Evolutionary conservation across 495 filamentous ascomycete genomes (phyloP).

Genomic region (Daldinia vernicosa): DNA sequence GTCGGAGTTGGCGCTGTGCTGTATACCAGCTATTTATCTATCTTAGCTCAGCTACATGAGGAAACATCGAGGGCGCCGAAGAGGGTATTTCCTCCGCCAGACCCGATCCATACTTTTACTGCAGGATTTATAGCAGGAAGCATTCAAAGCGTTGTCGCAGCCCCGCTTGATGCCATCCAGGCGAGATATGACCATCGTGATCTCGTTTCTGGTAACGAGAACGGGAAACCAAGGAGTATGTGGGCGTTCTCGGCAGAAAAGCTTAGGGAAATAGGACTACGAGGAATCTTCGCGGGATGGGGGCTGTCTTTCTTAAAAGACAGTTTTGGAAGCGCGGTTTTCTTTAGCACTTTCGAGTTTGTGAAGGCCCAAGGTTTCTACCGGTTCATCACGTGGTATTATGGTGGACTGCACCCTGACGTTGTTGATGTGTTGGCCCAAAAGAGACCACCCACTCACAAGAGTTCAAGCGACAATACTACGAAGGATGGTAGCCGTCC

Average conservation of each 20-base stretch:
- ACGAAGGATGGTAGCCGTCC: slow-evolving; percentile 45
- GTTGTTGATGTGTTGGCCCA: slow-evolving; percentile 52
- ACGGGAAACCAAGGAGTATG: slow-evolving; percentile 72
- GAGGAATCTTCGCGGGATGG: slow-evolving; percentile 87
- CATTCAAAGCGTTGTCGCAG: slow-evolving; percentile 81
- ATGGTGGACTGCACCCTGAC: slow-evolving; percentile 65
- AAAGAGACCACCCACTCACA: slow-evolving; percentile 46
- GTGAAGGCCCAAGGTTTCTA: slow-evolving; percentile 89
- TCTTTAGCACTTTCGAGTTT: slow-evolving; percentile 88
- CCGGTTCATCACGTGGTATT: slow-evolving; percentile 78
- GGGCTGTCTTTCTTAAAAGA: slow-evolving; percentile 81
- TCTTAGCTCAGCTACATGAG: slow-evolving; percentile 74
- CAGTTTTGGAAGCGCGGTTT: slow-evolving; percentile 79
- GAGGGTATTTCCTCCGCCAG: slow-evolving; percentile 78
- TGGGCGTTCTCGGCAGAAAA: slow-evolving; percentile 82
- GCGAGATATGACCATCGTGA: slow-evolving; percentile 78
- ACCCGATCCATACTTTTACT: slow-evolving; percentile 69
- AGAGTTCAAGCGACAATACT: slow-evolving; percentile 4
- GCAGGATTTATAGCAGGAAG: slow-evolving; percentile 81
- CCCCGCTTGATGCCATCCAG: slow-evolving; percentile 88
- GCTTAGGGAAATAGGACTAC: slow-evolving; percentile 76
- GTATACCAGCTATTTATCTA: slow-evolving; percentile 88
- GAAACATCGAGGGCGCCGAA: slow-evolving; percentile 73
- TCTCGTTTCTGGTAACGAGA: slow-evolving; percentile 65
- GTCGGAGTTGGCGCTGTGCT: slow-evolving; percentile 84